Evolutionary conservation across 805 yeast species (phyloP).

Genomic region (Myxozyma mucilagina): DNA sequence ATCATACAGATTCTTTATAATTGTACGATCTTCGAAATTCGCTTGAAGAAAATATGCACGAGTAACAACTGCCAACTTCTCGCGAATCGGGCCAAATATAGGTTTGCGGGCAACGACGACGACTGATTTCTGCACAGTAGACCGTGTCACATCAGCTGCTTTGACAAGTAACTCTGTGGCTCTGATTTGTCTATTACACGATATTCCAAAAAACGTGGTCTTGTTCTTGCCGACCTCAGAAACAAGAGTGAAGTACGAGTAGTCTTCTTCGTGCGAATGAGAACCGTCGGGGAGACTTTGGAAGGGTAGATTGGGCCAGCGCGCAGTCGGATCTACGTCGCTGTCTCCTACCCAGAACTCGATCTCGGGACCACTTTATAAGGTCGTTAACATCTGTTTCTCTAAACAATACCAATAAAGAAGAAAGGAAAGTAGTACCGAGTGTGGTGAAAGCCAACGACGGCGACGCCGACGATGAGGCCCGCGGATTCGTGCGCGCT

Average conservation of each 20-base stretch:
- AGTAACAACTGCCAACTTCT: constrained; percentile 86
- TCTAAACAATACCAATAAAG: not conserved
- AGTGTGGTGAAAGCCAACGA: constrained; percentile 88
- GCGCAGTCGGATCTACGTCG: constrained; percentile 42
- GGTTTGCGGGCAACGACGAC: constrained; percentile 87
- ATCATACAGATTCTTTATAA: constrained; percentile 69
- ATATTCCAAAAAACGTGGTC: constrained; percentile 87
- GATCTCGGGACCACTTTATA: constrained; percentile 82
- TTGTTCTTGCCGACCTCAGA: constrained; percentile 48
- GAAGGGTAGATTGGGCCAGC: constrained; percentile 89
- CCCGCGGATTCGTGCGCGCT: constrained; percentile 14
- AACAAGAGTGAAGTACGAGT: constrained; percentile 81
- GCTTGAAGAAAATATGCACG: constrained; percentile 80
- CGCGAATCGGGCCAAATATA: constrained; percentile 78
- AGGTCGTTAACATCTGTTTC: not conserved
- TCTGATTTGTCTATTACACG: constrained; percentile 84
- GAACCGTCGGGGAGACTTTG: constrained; percentile 97
- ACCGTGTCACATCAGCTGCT: constrained; percentile 70
- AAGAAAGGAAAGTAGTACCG: constrained; percentile 15
- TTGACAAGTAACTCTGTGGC: constrained; percentile 58
- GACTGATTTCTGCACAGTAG: constrained; percentile 87
- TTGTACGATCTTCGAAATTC: constrained; percentile 66
- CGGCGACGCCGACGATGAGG: constrained; percentile 75
- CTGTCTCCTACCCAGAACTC: constrained; percentile 77
- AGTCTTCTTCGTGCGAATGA: constrained; percentile 90